Evolutionary conservation across 2,329 filamentous ascomycete species (phyloP), one percentile per base, ranked within the genome.

Genomic region (Colletotrichum sp.): DNA sequence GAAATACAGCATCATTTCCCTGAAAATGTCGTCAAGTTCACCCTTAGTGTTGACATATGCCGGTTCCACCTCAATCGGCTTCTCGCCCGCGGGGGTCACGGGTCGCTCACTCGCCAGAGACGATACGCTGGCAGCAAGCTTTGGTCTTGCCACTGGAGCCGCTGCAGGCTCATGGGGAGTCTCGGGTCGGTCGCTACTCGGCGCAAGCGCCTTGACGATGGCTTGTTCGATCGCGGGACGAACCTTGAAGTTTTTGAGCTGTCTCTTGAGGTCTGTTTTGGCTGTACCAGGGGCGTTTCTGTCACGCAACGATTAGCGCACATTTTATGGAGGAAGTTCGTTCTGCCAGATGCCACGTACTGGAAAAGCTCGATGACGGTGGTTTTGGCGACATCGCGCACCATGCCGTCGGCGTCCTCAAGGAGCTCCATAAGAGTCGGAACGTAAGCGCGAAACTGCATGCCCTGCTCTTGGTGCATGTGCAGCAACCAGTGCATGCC

Each of bases 321-420:
- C 92, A 92, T 78, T n/a, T 8, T n/a, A 59, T n/a, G 9, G 15
- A 6, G 15, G 30, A 55, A 21, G 28, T 5, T 26, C 44, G 44
- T 52, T 52, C 44, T 52, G 44, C n/a, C 34, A 10, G n/a, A 8
- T 49, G 10, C 26, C 36, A 80, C 88, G 76, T 86, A 95, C 94
- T 90, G 91, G 86, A 98, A 98, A 36, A 99, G 90, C 78, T 97
- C 95, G 76, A 98, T 94, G 65, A 98, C 93, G 2, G 95, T 94
- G 71, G 88, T 88, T 86, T 97, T 98, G 77, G 96, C 95, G 49
- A 92, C 91, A 81, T 98, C 96, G 83, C 96, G 92, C 78, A 98
- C 96, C 85, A 92, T 93, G 66, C 94, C 94, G 83, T 98, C 96
- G 12, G 96, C 94, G 84, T 98, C 96, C 85, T 98, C 96, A 57